Evolutionary conservation across 305 asterid genomes (phyloP).

Genomic region (Solanum hybrid): DNA sequence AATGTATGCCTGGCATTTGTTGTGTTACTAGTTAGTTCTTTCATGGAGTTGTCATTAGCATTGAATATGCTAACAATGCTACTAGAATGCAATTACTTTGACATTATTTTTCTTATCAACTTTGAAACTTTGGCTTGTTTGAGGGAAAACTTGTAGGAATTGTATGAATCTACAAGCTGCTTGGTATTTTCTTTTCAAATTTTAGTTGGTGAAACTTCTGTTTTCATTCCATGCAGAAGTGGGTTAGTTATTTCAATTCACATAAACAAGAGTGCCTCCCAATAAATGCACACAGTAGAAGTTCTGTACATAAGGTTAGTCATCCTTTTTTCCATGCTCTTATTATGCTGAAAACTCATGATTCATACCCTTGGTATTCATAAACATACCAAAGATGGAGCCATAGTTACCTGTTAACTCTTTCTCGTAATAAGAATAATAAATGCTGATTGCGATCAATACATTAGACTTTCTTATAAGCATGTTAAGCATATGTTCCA

Average conservation of each 20-base stretch:
- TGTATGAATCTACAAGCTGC: background rate
- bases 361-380: background rate
- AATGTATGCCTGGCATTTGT: background rate
- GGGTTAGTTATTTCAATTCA: conserved; percentile 61
- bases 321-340: conserved; percentile 7
- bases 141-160: background rate
- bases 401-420: background rate
- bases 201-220: background rate
- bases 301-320: conserved; percentile 80
- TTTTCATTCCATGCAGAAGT: conserved; percentile 44
- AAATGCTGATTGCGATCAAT: background rate
- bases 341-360: background rate
- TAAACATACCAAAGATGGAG: background rate
- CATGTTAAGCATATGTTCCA: background rate
- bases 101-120: background rate
- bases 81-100: background rate
- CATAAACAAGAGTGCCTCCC: conserved; percentile 67
- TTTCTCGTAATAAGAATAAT: background rate
- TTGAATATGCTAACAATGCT: background rate
- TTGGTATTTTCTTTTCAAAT: background rate
- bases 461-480: background rate
- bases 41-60: background rate
- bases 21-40: background rate
- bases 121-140: background rate
- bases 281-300: conserved; percentile 81